A percentile compares a stretch with the other conserved stretches of the same genome.
phyloP scores from a whole-genome alignment of 2,329 filamentous ascomycete genomes.

The Cladosporium colombiae region DNA sequence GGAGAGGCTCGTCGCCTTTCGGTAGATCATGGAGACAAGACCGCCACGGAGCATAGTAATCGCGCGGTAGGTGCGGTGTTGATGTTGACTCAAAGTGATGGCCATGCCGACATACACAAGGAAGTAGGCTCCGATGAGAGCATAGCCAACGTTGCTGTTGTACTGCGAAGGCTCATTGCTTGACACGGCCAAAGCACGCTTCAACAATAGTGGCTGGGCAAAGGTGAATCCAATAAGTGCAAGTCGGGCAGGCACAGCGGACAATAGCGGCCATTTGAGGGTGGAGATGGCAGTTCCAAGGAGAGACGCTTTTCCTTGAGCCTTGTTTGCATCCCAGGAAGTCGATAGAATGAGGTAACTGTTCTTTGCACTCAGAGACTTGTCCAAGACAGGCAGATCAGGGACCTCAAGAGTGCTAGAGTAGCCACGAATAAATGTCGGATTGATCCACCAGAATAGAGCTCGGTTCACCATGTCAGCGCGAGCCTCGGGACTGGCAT shows the following conservation, averaged over 20 bases:
- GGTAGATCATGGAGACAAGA: conserved; percentile 25
- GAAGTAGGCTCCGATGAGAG: conserved; percentile 36
- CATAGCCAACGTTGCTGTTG: conserved; percentile 28
- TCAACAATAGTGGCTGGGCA: conserved; percentile 40
- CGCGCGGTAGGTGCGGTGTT: conserved; percentile 20
- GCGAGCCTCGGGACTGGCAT: conserved; percentile 25
- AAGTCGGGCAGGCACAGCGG: conserved; percentile 36
- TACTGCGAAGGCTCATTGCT: conserved; percentile 18
- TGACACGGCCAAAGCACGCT: conserved; percentile 35
- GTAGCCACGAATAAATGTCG: conserved; percentile 35
- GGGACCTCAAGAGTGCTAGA: conserved; percentile 27
- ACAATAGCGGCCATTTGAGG: conserved; percentile 35
- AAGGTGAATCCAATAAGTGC: conserved; percentile 41
- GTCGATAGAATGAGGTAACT: conserved; percentile 10
- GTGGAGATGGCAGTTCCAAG: conserved; percentile 32
- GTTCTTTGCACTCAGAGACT: conserved; percentile 21
- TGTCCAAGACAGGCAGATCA: conserved; percentile 30
- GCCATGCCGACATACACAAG: conserved; percentile 37
- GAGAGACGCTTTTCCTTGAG: conserved; percentile 25
- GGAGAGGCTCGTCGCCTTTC: conserved; percentile 17
- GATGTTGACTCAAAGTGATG: conserved; percentile 19
- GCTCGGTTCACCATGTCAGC: conserved; percentile 32
- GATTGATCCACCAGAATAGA: conserved; percentile 43
- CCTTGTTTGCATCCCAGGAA: conserved; percentile 22
- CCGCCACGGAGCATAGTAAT: conserved; percentile 27